Conservation (phyloP, 176 grass and related monocot species). For the Oryza glumipatula region DNA sequence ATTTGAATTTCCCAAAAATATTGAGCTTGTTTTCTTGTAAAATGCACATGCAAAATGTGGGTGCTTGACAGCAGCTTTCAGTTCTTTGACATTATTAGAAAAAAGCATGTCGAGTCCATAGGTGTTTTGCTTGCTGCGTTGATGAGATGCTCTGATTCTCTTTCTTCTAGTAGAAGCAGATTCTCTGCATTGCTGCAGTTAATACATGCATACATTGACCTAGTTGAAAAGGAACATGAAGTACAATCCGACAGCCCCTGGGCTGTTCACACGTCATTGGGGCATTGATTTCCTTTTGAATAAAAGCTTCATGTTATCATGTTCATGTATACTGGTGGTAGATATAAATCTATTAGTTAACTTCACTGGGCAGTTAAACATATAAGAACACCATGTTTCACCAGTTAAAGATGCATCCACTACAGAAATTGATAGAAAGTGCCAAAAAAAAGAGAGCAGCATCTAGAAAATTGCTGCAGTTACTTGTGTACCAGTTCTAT, state of each 20-base stretch:
- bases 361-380: no score
- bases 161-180: neutral
- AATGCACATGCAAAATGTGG: slow-evolving; percentile 10
- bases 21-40: neutral
- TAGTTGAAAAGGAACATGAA: neutral
- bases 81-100: neutral
- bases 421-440: neutral
- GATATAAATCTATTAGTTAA: no score
- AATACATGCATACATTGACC: neutral
- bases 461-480: neutral
- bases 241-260: neutral
- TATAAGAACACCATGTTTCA: no score
- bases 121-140: neutral
- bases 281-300: no score
- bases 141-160: neutral
- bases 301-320: no score
- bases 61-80: neutral
- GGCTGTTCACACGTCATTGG: neutral
- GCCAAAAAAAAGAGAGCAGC: neutral
- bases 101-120: slow-evolving; percentile 4
- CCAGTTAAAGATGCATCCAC: no score
- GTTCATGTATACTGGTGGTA: no score
- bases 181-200: neutral
- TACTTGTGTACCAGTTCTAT: neutral
- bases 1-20: neutral